Evolutionary conservation across 225 moss, liverwort and hornwort genomes (phyloP).

Genomic region (Sphagnum contortum): DNA sequence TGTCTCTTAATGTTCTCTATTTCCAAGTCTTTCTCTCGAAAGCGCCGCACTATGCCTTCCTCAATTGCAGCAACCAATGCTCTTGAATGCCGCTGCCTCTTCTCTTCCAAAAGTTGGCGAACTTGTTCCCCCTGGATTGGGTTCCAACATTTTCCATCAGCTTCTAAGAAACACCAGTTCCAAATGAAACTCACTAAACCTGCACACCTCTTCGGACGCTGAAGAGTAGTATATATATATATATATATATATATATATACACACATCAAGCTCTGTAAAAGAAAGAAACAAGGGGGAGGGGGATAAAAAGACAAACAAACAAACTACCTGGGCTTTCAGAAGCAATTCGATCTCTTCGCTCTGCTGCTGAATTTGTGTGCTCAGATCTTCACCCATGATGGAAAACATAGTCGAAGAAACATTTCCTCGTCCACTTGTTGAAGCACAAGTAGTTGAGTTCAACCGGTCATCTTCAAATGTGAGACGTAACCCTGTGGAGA

Average conservation of each 20-base stretch:
- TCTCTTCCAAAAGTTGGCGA: constrained; percentile 53
- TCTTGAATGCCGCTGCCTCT: constrained; percentile 39
- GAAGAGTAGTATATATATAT: too few species aligned
- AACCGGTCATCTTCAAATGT: constrained; percentile 9
- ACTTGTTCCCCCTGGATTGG: constrained; percentile 39
- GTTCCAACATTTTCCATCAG: too few species aligned
- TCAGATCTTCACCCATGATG: constrained; percentile 7
- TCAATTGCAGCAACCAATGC: constrained; percentile 42
- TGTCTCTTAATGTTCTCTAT: constrained; percentile 36
- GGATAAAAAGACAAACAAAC: too few species aligned
- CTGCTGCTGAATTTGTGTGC: constrained; percentile 11
- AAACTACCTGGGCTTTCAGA: constrained; percentile 11
- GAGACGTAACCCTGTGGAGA: constrained; percentile 12
- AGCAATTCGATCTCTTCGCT: constrained; percentile 12
- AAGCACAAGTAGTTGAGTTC: constrained; percentile 12
- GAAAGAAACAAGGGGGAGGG: too few species aligned
- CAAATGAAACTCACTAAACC: too few species aligned
- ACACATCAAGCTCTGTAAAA: too few species aligned
- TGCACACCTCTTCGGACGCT: too few species aligned
- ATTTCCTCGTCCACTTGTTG: constrained; percentile 9
- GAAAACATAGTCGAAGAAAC: constrained; percentile 4
- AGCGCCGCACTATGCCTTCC: constrained; percentile 30
- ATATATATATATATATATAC: too few species aligned
- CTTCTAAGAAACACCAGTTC: too few species aligned
- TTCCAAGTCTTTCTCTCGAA: constrained; percentile 54